A percentile compares a stretch with the other conserved stretches of the same genome.
Conservation (phyloP, 148 eudicot species). For the Nepenthes gracilis region DNA sequence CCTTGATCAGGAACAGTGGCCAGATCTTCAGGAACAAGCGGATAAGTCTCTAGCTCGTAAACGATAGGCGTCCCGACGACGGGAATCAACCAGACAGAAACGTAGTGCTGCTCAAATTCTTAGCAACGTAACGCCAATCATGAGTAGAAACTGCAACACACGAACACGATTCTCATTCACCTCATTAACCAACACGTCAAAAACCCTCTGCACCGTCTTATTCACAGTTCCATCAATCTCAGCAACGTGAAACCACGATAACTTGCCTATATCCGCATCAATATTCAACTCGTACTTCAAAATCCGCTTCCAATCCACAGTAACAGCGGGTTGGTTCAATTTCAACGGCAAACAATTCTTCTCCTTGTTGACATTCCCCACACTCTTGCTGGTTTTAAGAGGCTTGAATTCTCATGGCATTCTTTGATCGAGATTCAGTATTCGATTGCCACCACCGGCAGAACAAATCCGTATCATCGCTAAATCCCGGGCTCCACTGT, state of each 20-base stretch:
- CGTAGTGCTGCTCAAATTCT: slow-evolving; percentile 54
- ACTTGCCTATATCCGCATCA: slow-evolving; percentile 85
- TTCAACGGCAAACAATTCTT: slow-evolving; percentile 78
- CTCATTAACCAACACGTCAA: slow-evolving; percentile 71
- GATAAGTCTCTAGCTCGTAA: slow-evolving; percentile 85
- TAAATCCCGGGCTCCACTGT: slow-evolving; percentile 90
- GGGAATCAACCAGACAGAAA: slow-evolving; percentile 59
- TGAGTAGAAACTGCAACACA: slow-evolving; percentile 59
- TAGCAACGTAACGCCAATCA: slow-evolving; percentile 56
- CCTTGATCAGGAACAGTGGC: slow-evolving; percentile 79
- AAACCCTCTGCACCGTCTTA: slow-evolving; percentile 67
- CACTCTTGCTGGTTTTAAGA: slow-evolving; percentile 28
- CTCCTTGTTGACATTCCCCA: slow-evolving; percentile 31
- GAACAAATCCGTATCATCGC: slow-evolving; percentile 64
- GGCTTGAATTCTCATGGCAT: slow-evolving; percentile 18
- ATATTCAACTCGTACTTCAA: slow-evolving; percentile 66
- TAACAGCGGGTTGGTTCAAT: slow-evolving; percentile 50
- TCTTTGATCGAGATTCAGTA: slow-evolving; percentile 25
- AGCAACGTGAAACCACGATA: slow-evolving; percentile 84
- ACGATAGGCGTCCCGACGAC: slow-evolving; percentile 69
- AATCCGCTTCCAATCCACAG: slow-evolving; percentile 18
- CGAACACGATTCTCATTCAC: slow-evolving; percentile 66
- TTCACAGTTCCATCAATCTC: slow-evolving; percentile 70
- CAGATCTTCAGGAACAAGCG: slow-evolving; percentile 82
- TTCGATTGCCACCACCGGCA: slow-evolving; percentile 88